phyloP scores from a whole-genome alignment of 1,139 yeast species.

The Suhomyces coccinellae region DNA sequence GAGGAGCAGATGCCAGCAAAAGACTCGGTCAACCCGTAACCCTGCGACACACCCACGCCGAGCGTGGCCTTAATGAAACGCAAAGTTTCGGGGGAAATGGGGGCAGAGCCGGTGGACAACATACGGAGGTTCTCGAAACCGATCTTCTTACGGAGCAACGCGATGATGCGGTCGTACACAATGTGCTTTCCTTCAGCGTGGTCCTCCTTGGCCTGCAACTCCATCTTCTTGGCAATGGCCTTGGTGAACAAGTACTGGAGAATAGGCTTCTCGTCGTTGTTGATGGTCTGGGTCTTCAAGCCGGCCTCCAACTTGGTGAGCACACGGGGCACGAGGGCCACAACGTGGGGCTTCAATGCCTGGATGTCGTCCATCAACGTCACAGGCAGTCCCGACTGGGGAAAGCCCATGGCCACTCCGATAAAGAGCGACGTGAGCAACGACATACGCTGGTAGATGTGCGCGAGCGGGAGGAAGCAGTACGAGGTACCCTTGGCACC shows the following conservation, averaged over 20 bases:
- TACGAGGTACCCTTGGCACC: slow-evolving; percentile 7
- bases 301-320: slow-evolving; percentile 26
- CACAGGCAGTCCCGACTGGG: slow-evolving; percentile 38
- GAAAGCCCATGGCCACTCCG: slow-evolving; percentile 42
- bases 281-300: slow-evolving; percentile 23
- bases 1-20: slow-evolving; percentile 44
- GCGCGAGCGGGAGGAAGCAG: slow-evolving; percentile 64
- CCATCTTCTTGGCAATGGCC: slow-evolving; percentile 35
- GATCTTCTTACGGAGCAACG: slow-evolving; percentile 32
- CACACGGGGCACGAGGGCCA: slow-evolving; percentile 27
- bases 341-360: slow-evolving; percentile 30
- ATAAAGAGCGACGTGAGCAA: slow-evolving; percentile 27
- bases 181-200: slow-evolving; percentile 32
- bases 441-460: slow-evolving; percentile 57
- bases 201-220: slow-evolving; percentile 31
- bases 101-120: slow-evolving; percentile 45
- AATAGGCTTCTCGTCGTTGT: slow-evolving; percentile 43
- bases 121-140: slow-evolving; percentile 35
- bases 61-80: slow-evolving; percentile 42
- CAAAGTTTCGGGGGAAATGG: slow-evolving; percentile 43
- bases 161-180: slow-evolving; percentile 31
- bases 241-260: slow-evolving; percentile 27
- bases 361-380: slow-evolving; percentile 42
- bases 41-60: slow-evolving; percentile 42
- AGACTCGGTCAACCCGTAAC: slow-evolving; percentile 49